Conservation (phyloP, 768 basidiomycete species). For the Psilocybe azurescens region DNA sequence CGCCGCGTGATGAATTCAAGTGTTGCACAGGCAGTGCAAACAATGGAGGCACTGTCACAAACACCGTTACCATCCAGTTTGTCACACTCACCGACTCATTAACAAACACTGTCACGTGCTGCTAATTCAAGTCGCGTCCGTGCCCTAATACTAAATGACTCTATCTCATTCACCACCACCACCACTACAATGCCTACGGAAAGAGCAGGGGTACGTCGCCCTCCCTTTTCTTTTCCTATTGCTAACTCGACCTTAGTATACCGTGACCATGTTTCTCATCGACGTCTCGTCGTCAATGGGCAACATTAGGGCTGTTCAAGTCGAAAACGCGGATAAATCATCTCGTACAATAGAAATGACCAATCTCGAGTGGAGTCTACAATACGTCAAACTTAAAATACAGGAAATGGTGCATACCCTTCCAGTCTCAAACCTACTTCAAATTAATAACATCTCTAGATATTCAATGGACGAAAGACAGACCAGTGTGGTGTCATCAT, state of each 20-base stretch:
- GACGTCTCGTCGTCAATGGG: conserved; percentile 92
- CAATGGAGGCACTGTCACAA: conserved; percentile 14
- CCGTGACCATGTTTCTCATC: conserved; percentile 87
- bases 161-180: conserved; percentile 16
- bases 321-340: conserved; percentile 60
- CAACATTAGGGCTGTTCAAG: conserved; percentile 57
- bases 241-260: conserved; percentile 58
- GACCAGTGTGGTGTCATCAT: conserved; percentile 91
- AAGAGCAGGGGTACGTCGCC: conserved; percentile 71
- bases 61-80: conserved; percentile 2
- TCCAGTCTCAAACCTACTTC: too few species aligned
- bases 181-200: conserved; percentile 62
- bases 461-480: conserved; percentile 90
- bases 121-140: conserved; percentile 40
- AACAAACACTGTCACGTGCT: conserved; percentile 35
- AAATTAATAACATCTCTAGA: conserved; percentile 49
- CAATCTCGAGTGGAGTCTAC: conserved; percentile 81
- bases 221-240: background rate
- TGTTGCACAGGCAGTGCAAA: conserved; percentile 31
- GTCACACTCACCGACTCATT: conserved; percentile 18
- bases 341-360: conserved; percentile 62
- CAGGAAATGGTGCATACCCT: conserved; percentile 77
- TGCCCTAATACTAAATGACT: conserved; percentile 12
- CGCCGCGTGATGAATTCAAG: conserved; percentile 36
- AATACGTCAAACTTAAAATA: conserved; percentile 88